Conservation (phyloP, 352 stramenopile genomes). For the Globisporangium middletonii region DNA sequence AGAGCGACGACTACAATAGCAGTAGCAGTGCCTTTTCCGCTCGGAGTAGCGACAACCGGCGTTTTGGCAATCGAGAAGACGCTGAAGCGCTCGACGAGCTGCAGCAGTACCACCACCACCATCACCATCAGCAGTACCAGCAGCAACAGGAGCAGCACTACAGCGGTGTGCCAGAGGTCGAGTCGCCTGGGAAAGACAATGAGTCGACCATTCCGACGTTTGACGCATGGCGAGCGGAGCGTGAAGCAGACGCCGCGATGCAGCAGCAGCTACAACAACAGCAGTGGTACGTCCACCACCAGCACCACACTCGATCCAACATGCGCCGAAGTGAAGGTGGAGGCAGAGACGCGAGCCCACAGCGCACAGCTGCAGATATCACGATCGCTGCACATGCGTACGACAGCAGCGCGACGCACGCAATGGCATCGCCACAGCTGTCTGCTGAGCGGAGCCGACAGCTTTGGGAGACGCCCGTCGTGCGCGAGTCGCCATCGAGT, state of each 20-base stretch:
- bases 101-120: conserved; percentile 5
- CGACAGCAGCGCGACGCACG: conserved; percentile 1
- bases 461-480: conserved; percentile 20
- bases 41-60: background rate
- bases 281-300: background rate
- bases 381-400: conserved; percentile 9
- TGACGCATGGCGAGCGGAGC: conserved; percentile 18
- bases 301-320: background rate
- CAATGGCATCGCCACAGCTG: background rate
- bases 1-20: background rate
- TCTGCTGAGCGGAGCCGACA: conserved; percentile 16
- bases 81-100: conserved; percentile 9
- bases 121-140: conserved; percentile 4
- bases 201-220: conserved; percentile 13
- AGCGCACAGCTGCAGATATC: conserved; percentile 4
- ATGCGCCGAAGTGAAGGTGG: no score
- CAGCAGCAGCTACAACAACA: conserved; percentile 10
- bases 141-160: conserved; percentile 13
- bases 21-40: background rate
- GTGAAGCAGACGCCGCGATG: background rate
- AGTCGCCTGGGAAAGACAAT: conserved; percentile 9
- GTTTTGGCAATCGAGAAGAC: conserved; percentile 9
- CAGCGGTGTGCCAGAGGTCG: conserved; percentile 7
- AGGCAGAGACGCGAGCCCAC: conserved; percentile 2
- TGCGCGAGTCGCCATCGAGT: background rate